Conservation (phyloP, 495 filamentous ascomycete species). For the Xylona heveae region DNA sequence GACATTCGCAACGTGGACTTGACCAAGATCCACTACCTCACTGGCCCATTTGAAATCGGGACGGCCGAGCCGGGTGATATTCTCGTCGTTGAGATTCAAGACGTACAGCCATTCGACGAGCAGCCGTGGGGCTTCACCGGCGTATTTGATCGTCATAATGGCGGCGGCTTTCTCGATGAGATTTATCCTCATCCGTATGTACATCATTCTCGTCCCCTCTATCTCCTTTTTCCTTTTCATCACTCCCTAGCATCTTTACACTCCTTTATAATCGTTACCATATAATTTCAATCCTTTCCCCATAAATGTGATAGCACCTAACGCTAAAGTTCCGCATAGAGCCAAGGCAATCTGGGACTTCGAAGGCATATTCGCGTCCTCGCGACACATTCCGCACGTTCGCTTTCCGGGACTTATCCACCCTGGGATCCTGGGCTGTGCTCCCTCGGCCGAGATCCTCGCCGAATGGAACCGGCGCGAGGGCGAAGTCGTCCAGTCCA, state of each 20-base stretch:
- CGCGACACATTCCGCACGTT: conserved; percentile 74
- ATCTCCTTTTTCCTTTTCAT: no score
- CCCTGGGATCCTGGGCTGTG: conserved; percentile 82
- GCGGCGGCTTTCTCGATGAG: conserved; percentile 83
- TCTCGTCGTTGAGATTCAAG: conserved; percentile 81
- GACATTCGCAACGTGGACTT: conserved; percentile 75
- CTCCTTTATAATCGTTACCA: no score
- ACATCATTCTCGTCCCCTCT: not conserved
- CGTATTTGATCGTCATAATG: conserved; percentile 63
- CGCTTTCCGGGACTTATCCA: conserved; percentile 87
- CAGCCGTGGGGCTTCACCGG: conserved; percentile 87
- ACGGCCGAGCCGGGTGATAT: conserved; percentile 74
- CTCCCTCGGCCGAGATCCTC: conserved; percentile 48
- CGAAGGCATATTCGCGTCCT: conserved; percentile 83
- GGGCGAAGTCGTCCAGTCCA: conserved; percentile 50
- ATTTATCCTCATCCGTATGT: conserved; percentile 60
- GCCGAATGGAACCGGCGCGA: conserved; percentile 68
- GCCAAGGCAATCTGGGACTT: conserved; percentile 97
- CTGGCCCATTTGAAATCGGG: conserved; percentile 79
- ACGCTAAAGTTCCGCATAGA: conserved; percentile 15
- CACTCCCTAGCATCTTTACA: no score
- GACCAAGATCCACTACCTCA: conserved; percentile 68
- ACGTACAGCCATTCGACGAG: conserved; percentile 77
- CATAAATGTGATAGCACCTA: not conserved
- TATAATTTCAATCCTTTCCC: no score